Base-by-base conservation (phyloP, 345 rosid genomes). In the Eucalyptus erythrocorys region DNA sequence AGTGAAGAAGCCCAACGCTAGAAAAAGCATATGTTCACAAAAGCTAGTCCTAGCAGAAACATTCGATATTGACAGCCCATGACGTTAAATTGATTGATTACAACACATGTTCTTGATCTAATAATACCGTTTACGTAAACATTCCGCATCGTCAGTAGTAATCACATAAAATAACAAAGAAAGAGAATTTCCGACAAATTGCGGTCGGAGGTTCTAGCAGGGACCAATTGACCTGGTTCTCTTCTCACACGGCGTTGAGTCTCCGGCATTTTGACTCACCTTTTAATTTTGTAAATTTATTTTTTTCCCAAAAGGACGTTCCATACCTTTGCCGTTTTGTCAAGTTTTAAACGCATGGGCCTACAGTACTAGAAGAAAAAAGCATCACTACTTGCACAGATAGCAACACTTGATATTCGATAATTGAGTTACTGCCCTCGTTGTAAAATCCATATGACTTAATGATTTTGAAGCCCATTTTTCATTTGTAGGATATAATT, bases 61-160 rank as follows among this genome's bases (percentile, higher is more conserved):
- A 34, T 34, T 37, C 80, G 43, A 68, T 34, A 2, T 68, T 34
- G 80, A 68, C 80, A 34, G 13, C 34, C 2, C 76, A 64, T 3
- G 8, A 64, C 9, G 1, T 64, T 14, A 64, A 64, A 14, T 37
- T 64, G 76, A 7, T 64, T 1, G 26, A 68, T 68, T 34, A 17
- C 43, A 34, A 34, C 43, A 8, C 26, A 16, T 34, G 24, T n/a
- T 68, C 40, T 34, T 9, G 43, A 17, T 37, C 43, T 34, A 9
- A 68, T 68, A 17, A 68, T 68, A 34, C 80, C 80, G 43, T 1
- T 34, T 30, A 9, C 12, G 13, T 55, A 55, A 55, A 51, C 24
- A 51, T 19, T 0, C 4, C 55, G 55, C 55, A 19, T 51, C 61
- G 27, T 4, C 6, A 1, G 12, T 55, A 51, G 0, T 10, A 55